phyloP scores from a whole-genome alignment of 192 early-diverging fungal genomes.

The Entomortierella beljakovae region DNA sequence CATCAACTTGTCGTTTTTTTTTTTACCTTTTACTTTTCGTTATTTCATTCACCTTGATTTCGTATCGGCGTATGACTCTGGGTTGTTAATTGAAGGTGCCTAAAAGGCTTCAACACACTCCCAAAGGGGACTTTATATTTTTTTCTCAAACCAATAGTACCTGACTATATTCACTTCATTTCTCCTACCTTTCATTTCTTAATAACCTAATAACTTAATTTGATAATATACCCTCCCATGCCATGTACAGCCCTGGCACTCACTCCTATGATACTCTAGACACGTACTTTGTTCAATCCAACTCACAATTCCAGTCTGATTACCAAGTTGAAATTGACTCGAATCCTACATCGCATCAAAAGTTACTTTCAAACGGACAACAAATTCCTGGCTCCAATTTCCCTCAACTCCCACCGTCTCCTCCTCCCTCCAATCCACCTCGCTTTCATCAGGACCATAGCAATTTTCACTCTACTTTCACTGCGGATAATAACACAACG shows the following conservation, averaged over 20 bases:
- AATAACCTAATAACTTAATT: background rate
- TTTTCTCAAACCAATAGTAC: background rate
- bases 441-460: background rate
- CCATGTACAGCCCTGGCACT: conserved; percentile 25
- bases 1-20: background rate
- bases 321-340: background rate
- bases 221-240: conserved; percentile 10
- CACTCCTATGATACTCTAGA: conserved; percentile 19
- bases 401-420: no score
- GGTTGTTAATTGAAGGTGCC: conserved; percentile 2
- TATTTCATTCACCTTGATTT: background rate
- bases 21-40: background rate
- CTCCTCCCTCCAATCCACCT: background rate
- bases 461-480: conserved; percentile 13
- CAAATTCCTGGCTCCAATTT: background rate
- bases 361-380: background rate
- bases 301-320: background rate
- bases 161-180: background rate
- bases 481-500: background rate
- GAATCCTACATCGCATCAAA: background rate
- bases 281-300: background rate
- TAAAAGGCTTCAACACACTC: conserved; percentile 10
- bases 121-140: background rate
- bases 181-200: background rate
- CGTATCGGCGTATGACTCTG: no score